Evolutionary conservation across 106 monocot species (phyloP), one percentile per base, ranked within the genome.

Genomic region (Allium cepa): DNA sequence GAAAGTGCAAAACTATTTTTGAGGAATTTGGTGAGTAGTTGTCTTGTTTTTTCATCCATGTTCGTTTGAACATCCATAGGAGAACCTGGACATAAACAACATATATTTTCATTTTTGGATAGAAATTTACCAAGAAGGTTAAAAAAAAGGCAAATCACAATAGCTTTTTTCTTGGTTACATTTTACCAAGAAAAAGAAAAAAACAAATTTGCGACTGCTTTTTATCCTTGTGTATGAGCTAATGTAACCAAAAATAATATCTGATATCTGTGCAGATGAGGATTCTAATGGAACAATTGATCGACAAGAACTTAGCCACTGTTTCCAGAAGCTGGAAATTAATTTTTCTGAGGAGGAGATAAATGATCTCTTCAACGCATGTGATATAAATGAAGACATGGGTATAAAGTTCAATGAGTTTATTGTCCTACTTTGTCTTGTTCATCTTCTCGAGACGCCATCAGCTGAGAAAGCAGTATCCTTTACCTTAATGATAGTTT

Each of bases 341-440:
- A 72, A 81, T 72, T 81, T 77, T 73, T 66, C 81, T 22, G 95
- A 96, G 28, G 88, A 88, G 52, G 95, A 96, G 66, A 83, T 84
- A 10, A 66, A 68, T 26, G 95, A 85, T 74, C 81, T 96, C 36
- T 96, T 96, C 76, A 79, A 78, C 64, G 88, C 88, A 8, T 91
- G 91, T 52, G 95, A 90, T 61, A 85, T 91, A 22, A 74, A 82
- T 70, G 91, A 91, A 70, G 67, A 71, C 14, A 84, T 85, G 88
- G 91, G 88, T 26, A 86, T 96, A 59, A 91, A 88, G 64, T 96
- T 96, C 71, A 96, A 96, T 68, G 95, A 91, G 76, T 96, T 96
- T 56, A 86, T 96, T 69, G 95, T 96, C 64, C 85, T 96, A 63
- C 83, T 96, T 67, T 91, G 95, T 80, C 83, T 96, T 47, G 91